Evolutionary conservation across 2,329 filamentous ascomycete species (phyloP), one percentile per base, ranked within the genome.

Genomic region (Sporothrix humicola): DNA sequence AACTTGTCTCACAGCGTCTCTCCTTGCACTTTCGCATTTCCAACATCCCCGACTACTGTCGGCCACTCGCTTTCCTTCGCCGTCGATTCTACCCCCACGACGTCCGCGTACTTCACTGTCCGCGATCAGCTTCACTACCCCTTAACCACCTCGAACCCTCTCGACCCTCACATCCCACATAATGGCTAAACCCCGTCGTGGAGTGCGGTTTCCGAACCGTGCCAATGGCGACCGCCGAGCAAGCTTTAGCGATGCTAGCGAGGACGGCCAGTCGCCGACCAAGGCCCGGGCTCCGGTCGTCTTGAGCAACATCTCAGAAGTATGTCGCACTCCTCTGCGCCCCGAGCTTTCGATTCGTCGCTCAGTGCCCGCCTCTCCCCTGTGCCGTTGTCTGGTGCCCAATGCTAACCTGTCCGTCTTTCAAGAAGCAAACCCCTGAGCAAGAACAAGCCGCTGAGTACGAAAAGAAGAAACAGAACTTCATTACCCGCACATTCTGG

Each of bases 401-500:
- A 20, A 10, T 44, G 52, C 59, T 48, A 46, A 56, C 42, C 42
- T 48, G 1, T 20, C 74, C 77, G 10, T 17, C 48, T 42, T 9
- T 52, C 26, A 73, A 88, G 85, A 87, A 86, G 77, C 79, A 82
- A 12, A 78, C 83, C 9, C 79, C 82, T 50, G 78, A 81, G 73
- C 82, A 84, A 63, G 82, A 85, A 75, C 81, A 83, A 75, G 81
- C 81, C 71, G 81, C 82, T 79, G 96, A 98, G 76, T 98, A 97
- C 82, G 94, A 98, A 81, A 98, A 98, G 89, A 99, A 99, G 84
- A 98, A 97, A 85, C 92, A 94, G 82, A 97, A 96, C 82, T 98
- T 99, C 86, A 93, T 98, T 80, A 97, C 94, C 54, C 91, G 96
- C 79, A 95, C 95, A 72, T 94, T 98, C 87, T 99, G 96, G 96